A percentile compares a stretch with the other conserved stretches of the same genome.
Conservation (phyloP, 345 rosid species). For the Limnanthes douglasii region DNA sequence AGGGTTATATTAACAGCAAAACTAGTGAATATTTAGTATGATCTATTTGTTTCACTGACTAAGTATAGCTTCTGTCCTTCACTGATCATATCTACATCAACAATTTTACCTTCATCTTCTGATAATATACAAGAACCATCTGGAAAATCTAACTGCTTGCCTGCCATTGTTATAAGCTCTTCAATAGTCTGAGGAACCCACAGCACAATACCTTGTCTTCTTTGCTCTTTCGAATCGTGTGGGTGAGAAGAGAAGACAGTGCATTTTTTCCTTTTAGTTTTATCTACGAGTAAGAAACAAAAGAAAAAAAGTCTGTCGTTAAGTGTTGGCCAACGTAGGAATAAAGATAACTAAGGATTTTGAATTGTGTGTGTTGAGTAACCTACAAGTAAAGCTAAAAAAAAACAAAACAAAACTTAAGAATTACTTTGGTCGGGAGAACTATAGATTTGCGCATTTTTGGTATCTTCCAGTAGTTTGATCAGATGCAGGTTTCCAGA, state of each 20-base stretch:
- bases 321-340: no score
- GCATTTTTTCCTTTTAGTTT: slow-evolving; percentile 29
- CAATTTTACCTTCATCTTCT: slow-evolving; percentile 43
- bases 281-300: slow-evolving; percentile 7
- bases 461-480: slow-evolving; percentile 41
- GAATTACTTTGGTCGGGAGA: slow-evolving; percentile 13
- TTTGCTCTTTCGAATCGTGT: slow-evolving; percentile 23
- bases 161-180: slow-evolving; percentile 34
- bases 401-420: slow-evolving; percentile 5
- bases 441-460: slow-evolving; percentile 26
- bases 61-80: slow-evolving; percentile 49
- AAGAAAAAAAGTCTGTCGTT: background rate
- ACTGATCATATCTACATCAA: slow-evolving; percentile 42
- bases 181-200: slow-evolving; percentile 62
- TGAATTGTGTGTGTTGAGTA: no score
- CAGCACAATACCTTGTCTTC: slow-evolving; percentile 36
- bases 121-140: slow-evolving; percentile 23
- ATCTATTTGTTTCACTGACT: no score
- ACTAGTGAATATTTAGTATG: no score
- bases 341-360: no score
- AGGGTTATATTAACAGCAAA: no score
- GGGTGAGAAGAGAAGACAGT: slow-evolving; percentile 49
- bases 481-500: slow-evolving; percentile 46
- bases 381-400: background rate
- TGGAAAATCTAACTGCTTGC: slow-evolving; percentile 16